phyloP scores from a whole-genome alignment of 2,329 filamentous ascomycete species.

The Anthostomella pinea region DNA sequence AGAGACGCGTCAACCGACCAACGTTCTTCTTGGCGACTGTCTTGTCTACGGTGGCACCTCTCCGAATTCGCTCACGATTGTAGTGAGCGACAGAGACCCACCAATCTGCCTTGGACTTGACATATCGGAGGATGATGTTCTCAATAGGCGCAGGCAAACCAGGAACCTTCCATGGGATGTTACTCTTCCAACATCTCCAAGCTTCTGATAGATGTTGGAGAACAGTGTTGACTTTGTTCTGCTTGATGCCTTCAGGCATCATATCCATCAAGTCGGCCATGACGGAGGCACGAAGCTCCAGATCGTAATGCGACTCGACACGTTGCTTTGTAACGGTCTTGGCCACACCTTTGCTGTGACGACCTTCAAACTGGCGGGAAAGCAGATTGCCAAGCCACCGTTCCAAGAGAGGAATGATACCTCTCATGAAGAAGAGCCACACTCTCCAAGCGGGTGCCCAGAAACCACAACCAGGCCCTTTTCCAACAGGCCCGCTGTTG shows the following conservation, averaged over 20 bases:
- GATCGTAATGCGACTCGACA: constrained; percentile 96
- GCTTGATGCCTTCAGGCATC: constrained; percentile 99
- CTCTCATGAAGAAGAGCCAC: constrained; percentile 99
- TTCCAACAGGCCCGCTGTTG: constrained; percentile 94
- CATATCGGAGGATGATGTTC: constrained; percentile 97
- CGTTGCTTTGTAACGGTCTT: constrained; percentile 99
- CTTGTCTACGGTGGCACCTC: constrained; percentile 97
- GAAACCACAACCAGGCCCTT: constrained; percentile 96
- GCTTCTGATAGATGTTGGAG: constrained; percentile 96
- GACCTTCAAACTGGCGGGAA: constrained; percentile 95
- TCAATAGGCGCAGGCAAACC: constrained; percentile 95
- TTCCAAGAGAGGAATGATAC: constrained; percentile 94
- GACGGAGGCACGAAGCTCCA: constrained; percentile 94
- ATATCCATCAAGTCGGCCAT: constrained; percentile 99
- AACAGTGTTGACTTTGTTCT: constrained; percentile 98
- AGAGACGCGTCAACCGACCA: constrained; percentile 87
- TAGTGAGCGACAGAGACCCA: constrained; percentile 99
- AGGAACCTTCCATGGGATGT: constrained; percentile 99
- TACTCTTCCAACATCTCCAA: constrained; percentile 99
- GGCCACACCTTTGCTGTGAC: constrained; percentile 97
- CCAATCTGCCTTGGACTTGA: constrained; percentile 99
- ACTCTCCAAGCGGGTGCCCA: constrained; percentile 99
- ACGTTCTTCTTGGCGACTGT: constrained; percentile 99
- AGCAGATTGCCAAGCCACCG: constrained; percentile 96
- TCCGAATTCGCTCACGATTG: constrained; percentile 93